Conservation (phyloP, 139 green algal genomes). For the Astrephomene gubernaculifera region DNA sequence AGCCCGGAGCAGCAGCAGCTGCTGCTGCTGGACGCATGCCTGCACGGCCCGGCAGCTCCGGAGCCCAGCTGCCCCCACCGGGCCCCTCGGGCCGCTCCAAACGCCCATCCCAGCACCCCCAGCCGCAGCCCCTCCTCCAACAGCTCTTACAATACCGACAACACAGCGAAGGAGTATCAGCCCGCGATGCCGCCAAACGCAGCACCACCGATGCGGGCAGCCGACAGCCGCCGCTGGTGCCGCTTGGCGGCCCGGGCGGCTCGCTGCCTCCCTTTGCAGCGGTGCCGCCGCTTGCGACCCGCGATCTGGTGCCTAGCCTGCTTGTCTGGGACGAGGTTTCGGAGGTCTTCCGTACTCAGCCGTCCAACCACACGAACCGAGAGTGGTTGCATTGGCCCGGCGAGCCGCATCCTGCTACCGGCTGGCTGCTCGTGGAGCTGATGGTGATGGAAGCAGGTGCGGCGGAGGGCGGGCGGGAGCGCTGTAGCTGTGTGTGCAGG, state of each 20-base stretch:
- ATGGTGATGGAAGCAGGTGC: slow-evolving; percentile 27
- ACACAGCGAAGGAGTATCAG: too few relatives aligned
- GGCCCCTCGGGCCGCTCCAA: too few relatives aligned
- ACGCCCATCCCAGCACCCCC: too few relatives aligned
- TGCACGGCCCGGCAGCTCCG: too few relatives aligned
- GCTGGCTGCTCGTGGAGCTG: slow-evolving; percentile 37
- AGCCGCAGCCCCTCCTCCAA: too few relatives aligned
- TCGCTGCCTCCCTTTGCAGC: not conserved
- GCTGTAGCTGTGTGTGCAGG: not conserved
- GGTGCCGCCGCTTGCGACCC: not conserved
- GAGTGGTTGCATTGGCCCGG: slow-evolving; percentile 37
- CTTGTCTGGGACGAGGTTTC: not conserved
- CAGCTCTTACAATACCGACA: too few relatives aligned
- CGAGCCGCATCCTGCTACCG: not conserved
- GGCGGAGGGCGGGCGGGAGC: not conserved
- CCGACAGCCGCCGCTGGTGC: slow-evolving; percentile 14
- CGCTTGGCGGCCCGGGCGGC: not conserved
- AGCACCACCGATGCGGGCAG: not conserved
- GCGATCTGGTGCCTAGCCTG: not conserved
- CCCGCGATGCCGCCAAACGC: too few relatives aligned
- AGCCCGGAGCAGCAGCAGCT: too few relatives aligned
- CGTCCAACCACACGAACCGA: not conserved
- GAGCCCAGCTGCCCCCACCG: too few relatives aligned
- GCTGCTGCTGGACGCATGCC: too few relatives aligned
- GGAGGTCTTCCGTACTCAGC: slow-evolving; percentile 8